phyloP scores from a whole-genome alignment of 495 filamentous ascomycete species.

The Penicillium salamii region DNA sequence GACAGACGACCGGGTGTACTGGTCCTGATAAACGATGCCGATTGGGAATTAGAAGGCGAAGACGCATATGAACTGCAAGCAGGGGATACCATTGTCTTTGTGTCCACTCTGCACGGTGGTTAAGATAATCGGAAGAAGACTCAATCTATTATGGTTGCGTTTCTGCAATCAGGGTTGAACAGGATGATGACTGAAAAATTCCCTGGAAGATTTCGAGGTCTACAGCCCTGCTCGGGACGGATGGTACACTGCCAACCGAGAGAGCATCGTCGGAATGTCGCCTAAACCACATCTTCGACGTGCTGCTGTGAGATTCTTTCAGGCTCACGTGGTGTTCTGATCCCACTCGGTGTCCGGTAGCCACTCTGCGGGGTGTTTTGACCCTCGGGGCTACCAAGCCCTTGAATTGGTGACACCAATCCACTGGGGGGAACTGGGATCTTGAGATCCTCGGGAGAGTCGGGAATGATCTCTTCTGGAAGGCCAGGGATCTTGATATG shows the following conservation, averaged over 20 bases:
- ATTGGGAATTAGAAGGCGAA: slow-evolving; percentile 98
- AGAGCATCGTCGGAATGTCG: not conserved
- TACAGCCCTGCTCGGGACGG: not conserved
- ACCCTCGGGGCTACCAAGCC: slow-evolving; percentile 48
- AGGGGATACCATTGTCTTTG: slow-evolving; percentile 88
- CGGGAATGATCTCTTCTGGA: slow-evolving; percentile 60
- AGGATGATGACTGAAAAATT: not conserved
- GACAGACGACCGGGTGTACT: slow-evolving; percentile 90
- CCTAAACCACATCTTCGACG: slow-evolving; percentile 48
- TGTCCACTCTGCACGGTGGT: slow-evolving; percentile 96
- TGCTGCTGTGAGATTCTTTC: slow-evolving; percentile 49
- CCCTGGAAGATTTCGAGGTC: not conserved
- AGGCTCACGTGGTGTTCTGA: slow-evolving; percentile 44
- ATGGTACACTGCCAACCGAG: not conserved
- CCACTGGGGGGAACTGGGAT: slow-evolving; percentile 72
- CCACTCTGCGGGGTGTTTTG: slow-evolving; percentile 43
- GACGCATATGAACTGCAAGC: slow-evolving; percentile 78
- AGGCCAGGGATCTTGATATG: slow-evolving; percentile 74
- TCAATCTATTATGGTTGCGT: slow-evolving; percentile 30
- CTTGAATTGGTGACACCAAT: slow-evolving; percentile 44
- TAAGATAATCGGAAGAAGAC: slow-evolving; percentile 59
- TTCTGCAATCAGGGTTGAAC: not conserved
- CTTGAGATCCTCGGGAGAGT: slow-evolving; percentile 77
- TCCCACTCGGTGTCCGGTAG: slow-evolving; percentile 29
- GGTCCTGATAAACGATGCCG: slow-evolving; percentile 94